A percentile compares a stretch with the other conserved stretches of the same genome.
These are phyloP conservation scores for Daldinia caldariorum DNA, from an alignment of 495 filamentous ascomycete genomes.

Conservation along the genomic window DNA sequence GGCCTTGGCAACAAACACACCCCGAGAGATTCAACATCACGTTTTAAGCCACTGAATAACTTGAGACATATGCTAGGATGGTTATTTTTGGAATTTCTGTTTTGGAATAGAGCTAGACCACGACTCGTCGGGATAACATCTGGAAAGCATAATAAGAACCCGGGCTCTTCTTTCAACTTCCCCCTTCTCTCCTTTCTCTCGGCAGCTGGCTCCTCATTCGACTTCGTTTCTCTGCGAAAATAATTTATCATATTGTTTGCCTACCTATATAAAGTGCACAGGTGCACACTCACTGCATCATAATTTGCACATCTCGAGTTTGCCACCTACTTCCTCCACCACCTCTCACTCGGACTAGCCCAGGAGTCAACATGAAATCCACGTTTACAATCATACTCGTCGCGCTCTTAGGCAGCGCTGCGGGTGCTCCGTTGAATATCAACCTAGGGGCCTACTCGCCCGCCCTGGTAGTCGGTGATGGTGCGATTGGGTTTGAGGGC, in stretches of 20 bases:
- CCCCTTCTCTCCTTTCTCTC: constrained; percentile 2
- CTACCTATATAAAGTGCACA: constrained; percentile 41
- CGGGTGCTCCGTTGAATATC: constrained; percentile 63
- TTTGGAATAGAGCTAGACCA: too few species aligned
- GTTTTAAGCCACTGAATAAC: not conserved
- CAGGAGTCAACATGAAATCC: constrained; percentile 39
- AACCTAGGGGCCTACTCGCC: constrained; percentile 68
- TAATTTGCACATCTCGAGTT: constrained; percentile 7
- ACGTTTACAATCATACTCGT: constrained; percentile 37
- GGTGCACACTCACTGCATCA: constrained; percentile 39
- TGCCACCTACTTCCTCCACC: constrained; percentile 14
- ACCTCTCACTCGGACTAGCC: not conserved
- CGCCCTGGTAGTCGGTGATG: constrained; percentile 67
- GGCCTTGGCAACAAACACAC: constrained; percentile 31
- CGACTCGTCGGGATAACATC: constrained; percentile 19
- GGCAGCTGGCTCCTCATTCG: constrained; percentile 12
- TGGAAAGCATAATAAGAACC: constrained; percentile 26
- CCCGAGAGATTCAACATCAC: constrained; percentile 22
- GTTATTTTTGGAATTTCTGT: constrained; percentile 14
- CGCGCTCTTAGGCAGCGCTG: constrained; percentile 26
- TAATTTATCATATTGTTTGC: constrained; percentile 13
- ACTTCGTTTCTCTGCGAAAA: constrained; percentile 12
- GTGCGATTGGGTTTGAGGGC: constrained; percentile 62
- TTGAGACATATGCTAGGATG: not conserved
- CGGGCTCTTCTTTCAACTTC: not conserved